Evolutionary conservation across 768 basidiomycete genomes (phyloP).

Genomic region (Multifurca ochricompacta): DNA sequence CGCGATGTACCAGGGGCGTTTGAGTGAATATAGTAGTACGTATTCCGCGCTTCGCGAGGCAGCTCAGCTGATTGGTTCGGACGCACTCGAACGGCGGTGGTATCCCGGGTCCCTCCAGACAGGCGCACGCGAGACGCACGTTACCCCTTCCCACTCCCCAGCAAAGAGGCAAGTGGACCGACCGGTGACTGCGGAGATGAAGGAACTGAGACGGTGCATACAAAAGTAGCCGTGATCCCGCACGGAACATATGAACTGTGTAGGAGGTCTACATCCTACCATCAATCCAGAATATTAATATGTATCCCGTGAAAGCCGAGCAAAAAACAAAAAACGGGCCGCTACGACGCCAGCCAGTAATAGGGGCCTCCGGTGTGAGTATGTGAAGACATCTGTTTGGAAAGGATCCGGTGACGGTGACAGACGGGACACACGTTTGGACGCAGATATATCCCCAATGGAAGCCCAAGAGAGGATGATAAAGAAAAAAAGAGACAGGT

Average conservation of each 20-base stretch:
- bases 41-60: conserved; percentile 1
- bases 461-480: conserved; percentile 3
- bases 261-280: neutral
- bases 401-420: conserved; percentile 2
- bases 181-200: conserved; percentile 13
- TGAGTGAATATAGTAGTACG: neutral
- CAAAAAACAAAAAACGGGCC: neutral
- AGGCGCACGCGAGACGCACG: neutral
- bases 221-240: neutral
- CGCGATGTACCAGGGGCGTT: conserved; percentile 9
- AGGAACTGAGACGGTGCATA: neutral
- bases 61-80: conserved; percentile 19
- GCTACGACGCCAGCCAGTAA: neutral
- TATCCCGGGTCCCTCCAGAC: conserved; percentile 2
- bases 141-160: neutral
- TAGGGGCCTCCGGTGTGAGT: neutral
- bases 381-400: neutral
- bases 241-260: conserved; percentile 2
- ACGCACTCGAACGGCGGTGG: conserved; percentile 10
- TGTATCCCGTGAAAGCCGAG: neutral
- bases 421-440: neutral
- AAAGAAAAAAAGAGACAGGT: neutral
- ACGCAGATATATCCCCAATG: conserved; percentile 5
- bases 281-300: neutral
- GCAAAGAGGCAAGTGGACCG: neutral